phyloP scores from a whole-genome alignment of 345 rosid species.

The Arabis hirsuta region DNA sequence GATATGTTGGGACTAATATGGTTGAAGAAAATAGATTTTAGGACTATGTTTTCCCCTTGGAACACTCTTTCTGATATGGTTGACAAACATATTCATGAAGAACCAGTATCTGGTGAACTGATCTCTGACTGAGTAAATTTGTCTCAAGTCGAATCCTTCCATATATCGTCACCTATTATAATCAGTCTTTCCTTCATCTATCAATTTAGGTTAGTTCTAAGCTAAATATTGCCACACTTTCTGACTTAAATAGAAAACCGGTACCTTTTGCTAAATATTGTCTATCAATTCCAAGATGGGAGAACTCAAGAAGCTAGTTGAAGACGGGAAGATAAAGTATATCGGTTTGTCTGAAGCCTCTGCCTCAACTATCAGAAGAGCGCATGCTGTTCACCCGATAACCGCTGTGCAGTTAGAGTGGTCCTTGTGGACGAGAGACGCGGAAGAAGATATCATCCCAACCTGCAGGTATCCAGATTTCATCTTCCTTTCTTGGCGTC shows the following conservation, averaged over 20 bases:
- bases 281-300: too few species aligned
- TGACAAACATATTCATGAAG: not conserved
- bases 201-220: not conserved
- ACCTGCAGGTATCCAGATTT: constrained; percentile 31
- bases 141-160: not conserved
- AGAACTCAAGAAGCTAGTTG: constrained; percentile 64
- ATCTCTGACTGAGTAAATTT: not conserved
- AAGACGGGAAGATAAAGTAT: constrained; percentile 78
- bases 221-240: not conserved
- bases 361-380: constrained; percentile 78
- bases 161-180: not conserved
- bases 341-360: constrained; percentile 77
- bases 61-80: not conserved
- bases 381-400: constrained; percentile 76
- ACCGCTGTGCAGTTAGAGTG: constrained; percentile 76
- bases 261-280: not conserved
- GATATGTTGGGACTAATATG: not conserved
- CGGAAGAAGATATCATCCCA: constrained; percentile 66
- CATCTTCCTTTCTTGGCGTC: not conserved
- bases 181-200: too few species aligned
- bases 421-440: constrained; percentile 86
- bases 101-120: too few species aligned
- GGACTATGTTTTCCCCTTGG: too few species aligned
- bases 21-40: not conserved
- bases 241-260: not conserved